These are phyloP conservation scores for Pontederia paniculata DNA, from an alignment of 176 grass and related monocot genomes.

Conservation along the genomic window DNA sequence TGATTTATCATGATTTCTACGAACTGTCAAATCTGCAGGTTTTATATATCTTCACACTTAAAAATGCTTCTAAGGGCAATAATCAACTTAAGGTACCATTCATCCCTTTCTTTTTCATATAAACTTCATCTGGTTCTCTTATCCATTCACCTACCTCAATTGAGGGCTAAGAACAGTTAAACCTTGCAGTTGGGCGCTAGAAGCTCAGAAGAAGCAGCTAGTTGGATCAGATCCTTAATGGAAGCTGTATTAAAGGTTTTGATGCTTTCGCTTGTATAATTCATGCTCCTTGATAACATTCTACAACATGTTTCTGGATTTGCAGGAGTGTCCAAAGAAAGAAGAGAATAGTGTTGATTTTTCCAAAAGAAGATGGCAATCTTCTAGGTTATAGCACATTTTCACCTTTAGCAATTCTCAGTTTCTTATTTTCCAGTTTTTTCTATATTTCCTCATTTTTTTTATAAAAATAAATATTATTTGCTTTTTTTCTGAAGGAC, in stretches of 20 bases:
- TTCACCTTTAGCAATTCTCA: background rate
- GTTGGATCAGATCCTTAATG: slow-evolving; percentile 9
- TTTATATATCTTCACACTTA: slow-evolving; percentile 4
- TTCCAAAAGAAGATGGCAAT: slow-evolving; percentile 18
- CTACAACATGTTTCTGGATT: background rate
- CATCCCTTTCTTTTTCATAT: background rate
- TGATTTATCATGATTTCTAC: background rate
- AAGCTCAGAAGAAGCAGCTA: slow-evolving; percentile 19
- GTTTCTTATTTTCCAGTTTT: background rate
- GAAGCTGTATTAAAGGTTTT: slow-evolving; percentile 11
- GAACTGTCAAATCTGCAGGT: background rate
- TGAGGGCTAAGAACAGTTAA: background rate
- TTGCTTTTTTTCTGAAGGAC: too few relatives aligned
- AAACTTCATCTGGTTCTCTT: too few relatives aligned
- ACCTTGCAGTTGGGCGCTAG: slow-evolving; percentile 9
- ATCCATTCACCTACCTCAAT: background rate
- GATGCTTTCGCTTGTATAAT: background rate
- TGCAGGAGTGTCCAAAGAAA: slow-evolving; percentile 1
- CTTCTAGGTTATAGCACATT: background rate
- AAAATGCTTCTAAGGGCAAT: slow-evolving; percentile 7
- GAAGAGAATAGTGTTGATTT: background rate
- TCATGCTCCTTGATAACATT: background rate
- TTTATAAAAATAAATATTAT: too few relatives aligned
- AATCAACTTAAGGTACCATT: slow-evolving; percentile 2
- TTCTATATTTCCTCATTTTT: too few relatives aligned